phyloP scores from a whole-genome alignment of 768 basidiomycete species.

The Hygrocybe punicea region DNA sequence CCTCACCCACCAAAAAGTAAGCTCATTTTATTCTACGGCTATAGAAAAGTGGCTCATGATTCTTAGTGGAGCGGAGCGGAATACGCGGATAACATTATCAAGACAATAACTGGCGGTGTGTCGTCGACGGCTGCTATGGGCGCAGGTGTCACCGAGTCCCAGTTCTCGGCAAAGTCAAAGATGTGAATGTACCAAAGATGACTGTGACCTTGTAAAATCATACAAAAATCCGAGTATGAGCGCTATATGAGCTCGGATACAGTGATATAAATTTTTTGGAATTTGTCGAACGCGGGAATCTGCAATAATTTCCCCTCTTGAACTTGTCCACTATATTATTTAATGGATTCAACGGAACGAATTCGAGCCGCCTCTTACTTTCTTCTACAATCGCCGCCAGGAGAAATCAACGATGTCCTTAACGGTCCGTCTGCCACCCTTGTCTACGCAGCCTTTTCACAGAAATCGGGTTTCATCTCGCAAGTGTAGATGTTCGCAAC shows the following conservation, averaged over 20 bases:
- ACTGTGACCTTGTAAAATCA: background rate
- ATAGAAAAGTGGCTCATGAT: constrained; percentile 12
- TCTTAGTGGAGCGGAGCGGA: constrained; percentile 91
- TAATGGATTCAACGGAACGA: constrained; percentile 42
- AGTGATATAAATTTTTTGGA: background rate
- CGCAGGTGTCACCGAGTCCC: constrained; percentile 87
- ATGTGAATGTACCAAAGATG: background rate
- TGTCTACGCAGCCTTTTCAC: background rate
- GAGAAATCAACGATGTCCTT: constrained; percentile 95
- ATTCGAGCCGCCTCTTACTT: constrained; percentile 73
- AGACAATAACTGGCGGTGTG: constrained; percentile 96
- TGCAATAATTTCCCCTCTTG: background rate
- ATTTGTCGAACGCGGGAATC: background rate
- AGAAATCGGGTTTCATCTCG: background rate
- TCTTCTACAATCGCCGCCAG: constrained; percentile 87
- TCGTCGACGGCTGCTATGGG: constrained; percentile 99
- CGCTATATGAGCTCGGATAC: background rate
- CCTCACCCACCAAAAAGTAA: constrained; percentile 92
- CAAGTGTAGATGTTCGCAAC: constrained; percentile 71
- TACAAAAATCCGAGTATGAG: background rate
- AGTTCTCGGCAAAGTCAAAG: constrained; percentile 53
- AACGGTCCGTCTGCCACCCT: constrained; percentile 53
- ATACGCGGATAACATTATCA: constrained; percentile 85
- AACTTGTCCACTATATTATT: background rate
- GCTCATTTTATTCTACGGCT: background rate